Evolutionary conservation across 192 early-diverging fungal species (phyloP), one percentile per base, ranked within the genome.

Genomic region (Spizellomyces punctatus): DNA sequence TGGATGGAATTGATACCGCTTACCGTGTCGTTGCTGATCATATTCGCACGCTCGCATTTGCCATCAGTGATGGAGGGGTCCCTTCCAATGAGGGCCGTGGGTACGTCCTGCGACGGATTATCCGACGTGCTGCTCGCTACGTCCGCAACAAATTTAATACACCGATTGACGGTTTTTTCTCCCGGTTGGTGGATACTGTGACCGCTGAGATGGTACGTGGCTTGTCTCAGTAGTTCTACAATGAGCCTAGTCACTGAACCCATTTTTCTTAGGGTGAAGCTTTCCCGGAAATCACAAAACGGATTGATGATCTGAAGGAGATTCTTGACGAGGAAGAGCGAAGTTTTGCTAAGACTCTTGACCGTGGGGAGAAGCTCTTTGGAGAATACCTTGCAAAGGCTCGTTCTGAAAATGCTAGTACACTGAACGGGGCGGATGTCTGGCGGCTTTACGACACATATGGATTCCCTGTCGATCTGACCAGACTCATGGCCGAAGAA

Each of bases 391-490:
- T 94, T 45, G 71, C 82, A 19, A 90, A 82, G 54, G 80, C 90
- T 56, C 89, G 90, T 44, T 83, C 92, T 50, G 67, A 88, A 19
- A 85, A 86, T 45, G 67, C 81, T 46, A 86, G 58, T 6, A 76
- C 82, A 12, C 85, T 98, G 44, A 87, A 90, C 21, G 97, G 97
- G 44, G 86, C 86, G 52, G 93, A 94, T 79, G 97, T 94, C 9
- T 99, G 95, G 95, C 87, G 94, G n/a, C 79, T 99, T 77, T 99
- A 99, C 70, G 97, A 98, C 74, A 99, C 97, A 12, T 99, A 94
- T 77, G 97, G 97, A 43, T 99, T 99, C 89, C 97, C 97, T 6
- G 93, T 96, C 2, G 97, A 99, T 78, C 85, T 99, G 58, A 99
- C 97, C 10, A 91, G 93, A 56, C 77, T 99, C 59, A 98, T 99